These are phyloP conservation scores for Setaria viridis DNA, from an alignment of 202 grass and related monocot species.

Conservation along the genomic window DNA sequence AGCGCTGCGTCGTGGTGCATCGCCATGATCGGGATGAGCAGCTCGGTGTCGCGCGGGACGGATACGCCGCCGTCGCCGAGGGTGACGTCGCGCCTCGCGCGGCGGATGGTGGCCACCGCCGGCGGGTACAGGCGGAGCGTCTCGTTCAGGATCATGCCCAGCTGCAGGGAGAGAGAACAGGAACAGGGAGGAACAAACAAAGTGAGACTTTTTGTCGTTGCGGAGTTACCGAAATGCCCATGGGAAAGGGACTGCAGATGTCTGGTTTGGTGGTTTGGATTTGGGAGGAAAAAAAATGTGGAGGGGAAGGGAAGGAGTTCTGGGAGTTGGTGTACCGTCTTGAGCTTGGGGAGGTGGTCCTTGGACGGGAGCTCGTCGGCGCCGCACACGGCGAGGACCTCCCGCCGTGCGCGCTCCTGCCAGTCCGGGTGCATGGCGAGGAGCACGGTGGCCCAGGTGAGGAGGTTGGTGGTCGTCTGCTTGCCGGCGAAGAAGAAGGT, in stretches of 20 bases:
- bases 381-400: constrained; percentile 80
- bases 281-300: neutral
- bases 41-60: constrained; percentile 61
- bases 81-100: constrained; percentile 61
- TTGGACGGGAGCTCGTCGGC: constrained; percentile 64
- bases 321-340: constrained; percentile 59
- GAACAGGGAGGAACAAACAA: constrained; percentile 37
- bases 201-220: constrained; percentile 37
- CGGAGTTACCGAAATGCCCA: constrained; percentile 45
- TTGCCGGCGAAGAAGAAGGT: constrained; percentile 98
- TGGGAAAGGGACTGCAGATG: neutral
- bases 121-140: constrained; percentile 81
- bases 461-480: constrained; percentile 94
- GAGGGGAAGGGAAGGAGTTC: neutral
- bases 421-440: constrained; percentile 95
- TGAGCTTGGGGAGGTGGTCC: constrained; percentile 84
- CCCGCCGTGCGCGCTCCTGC: constrained; percentile 73
- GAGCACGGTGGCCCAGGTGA: constrained; percentile 85
- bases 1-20: constrained; percentile 69
- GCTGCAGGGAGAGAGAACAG: constrained; percentile 23
- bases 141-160: constrained; percentile 84
- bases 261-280: neutral
- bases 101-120: constrained; percentile 78
- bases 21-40: constrained; percentile 85
- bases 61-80: constrained; percentile 43